Conservation (phyloP, 768 basidiomycete species). For the Pisolithus marmoratus region DNA sequence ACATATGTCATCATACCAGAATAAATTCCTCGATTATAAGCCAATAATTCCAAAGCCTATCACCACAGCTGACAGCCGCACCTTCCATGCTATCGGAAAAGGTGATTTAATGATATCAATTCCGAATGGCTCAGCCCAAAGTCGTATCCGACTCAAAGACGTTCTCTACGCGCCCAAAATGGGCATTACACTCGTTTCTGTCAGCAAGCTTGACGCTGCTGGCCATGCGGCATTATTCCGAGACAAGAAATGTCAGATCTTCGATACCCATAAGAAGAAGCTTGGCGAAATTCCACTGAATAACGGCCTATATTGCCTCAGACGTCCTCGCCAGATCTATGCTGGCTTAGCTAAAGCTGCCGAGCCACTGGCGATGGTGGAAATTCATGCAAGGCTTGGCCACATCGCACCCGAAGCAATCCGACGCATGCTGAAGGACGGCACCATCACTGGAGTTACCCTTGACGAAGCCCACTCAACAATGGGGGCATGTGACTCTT, state of each 20-base stretch:
- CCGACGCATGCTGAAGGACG: slow-evolving; percentile 3
- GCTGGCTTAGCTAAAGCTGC: not conserved
- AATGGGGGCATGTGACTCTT: slow-evolving; percentile 9
- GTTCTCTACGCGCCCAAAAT: slow-evolving; percentile 15
- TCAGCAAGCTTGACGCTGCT: slow-evolving; percentile 1
- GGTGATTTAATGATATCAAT: slow-evolving; percentile 15
- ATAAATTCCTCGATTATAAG: slow-evolving; percentile 1
- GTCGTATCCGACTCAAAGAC: not conserved
- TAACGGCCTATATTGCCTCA: slow-evolving; percentile 1
- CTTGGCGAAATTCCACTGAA: not conserved
- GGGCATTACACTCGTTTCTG: slow-evolving; percentile 17
- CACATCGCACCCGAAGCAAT: slow-evolving; percentile 3
- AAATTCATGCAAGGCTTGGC: not conserved
- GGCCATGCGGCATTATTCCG: slow-evolving; percentile 4
- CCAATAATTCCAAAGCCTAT: slow-evolving; percentile 20
- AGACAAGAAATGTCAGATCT: not conserved
- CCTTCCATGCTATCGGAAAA: slow-evolving; percentile 4
- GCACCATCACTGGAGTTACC: slow-evolving; percentile 1
- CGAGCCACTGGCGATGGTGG: not conserved
- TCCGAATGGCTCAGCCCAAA: slow-evolving; percentile 12
- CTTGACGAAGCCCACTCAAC: not conserved
- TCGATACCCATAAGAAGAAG: not conserved
- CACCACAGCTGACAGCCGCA: slow-evolving; percentile 6
- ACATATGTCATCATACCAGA: not conserved
- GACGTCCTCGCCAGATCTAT: not conserved